Evolutionary conservation across 1,139 yeast species (phyloP), one percentile per base, ranked within the genome.

Genomic region (Pichiaceae sp.): DNA sequence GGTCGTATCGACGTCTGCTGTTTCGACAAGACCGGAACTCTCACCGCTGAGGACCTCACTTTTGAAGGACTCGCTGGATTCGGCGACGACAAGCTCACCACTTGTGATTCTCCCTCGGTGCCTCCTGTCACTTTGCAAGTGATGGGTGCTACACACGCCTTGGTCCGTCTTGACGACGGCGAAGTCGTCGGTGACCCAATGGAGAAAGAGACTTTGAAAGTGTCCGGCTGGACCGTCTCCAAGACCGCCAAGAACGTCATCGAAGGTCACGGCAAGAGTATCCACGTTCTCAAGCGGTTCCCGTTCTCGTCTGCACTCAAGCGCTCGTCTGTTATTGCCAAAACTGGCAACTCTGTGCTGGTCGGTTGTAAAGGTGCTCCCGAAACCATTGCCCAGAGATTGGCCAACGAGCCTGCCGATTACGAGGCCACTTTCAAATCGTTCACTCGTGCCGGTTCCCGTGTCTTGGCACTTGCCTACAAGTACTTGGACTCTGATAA

Each of bases 301-400:
- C 97, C 91, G 63, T 91, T 91, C 58, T 86, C 96, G 33, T 89
- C 97, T 40, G 87, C 96, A 37, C 72, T 91, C 58, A 91, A 93
- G 61, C 80, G 99, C 63, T 89, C 97, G 9, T 75, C 96, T n/a
- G 74, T 94, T 33, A 75, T 91, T 50, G 83, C 96, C n/a, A 62
- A 66, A 32, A 64, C 78, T 36, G 70, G 67, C 45, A 40, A 37
- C 32, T 73, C 80, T 48, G 62, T 76, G 44, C 70, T 87, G 49
- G 93, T 89, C 35, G 82, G 96, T 49, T 95, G 81, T 32, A 93
- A 93, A 62, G 99, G 99, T 69, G 99, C 99, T 2, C 99, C 99
- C n/a, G 99, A 91, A 64, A 91, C 97, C 24, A 75, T 91, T 50
- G 78, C 81, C 55, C 70, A 68, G 38, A 86, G 93, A 85, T 64